Percentiles rank a stretch among this genome's conserved stretches.
Evolutionary conservation across 352 stramenopile species (phyloP).

Genomic region (Phytophthora hibernalis): DNA sequence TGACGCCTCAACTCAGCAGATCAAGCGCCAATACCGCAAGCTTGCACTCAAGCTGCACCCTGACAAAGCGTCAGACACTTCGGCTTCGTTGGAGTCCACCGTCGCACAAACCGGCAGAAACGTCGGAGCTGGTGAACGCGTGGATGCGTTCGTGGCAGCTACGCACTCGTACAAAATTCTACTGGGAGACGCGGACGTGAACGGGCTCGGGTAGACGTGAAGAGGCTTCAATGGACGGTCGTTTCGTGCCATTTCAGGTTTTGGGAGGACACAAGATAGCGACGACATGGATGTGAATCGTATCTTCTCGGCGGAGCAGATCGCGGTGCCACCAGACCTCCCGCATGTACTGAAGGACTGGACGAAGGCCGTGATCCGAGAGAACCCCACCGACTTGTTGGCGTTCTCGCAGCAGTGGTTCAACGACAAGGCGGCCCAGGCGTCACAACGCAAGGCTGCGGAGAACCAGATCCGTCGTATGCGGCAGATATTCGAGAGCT

Average conservation of each 20-base stretch:
- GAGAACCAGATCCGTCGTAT: slow-evolving; percentile 75
- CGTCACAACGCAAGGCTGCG: slow-evolving; percentile 65
- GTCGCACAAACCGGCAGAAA: slow-evolving; percentile 27
- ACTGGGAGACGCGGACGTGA: slow-evolving; percentile 53
- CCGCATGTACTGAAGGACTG: slow-evolving; percentile 91
- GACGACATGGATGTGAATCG: slow-evolving; percentile 90
- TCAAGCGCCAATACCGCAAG: slow-evolving; percentile 88
- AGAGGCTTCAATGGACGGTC: slow-evolving; percentile 19
- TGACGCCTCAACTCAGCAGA: slow-evolving; percentile 67
- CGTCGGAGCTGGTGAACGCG: slow-evolving; percentile 43
- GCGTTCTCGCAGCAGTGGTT: slow-evolving; percentile 90
- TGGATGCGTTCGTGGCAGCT: slow-evolving; percentile 84
- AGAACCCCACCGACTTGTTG: slow-evolving; percentile 77
- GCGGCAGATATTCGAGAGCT: slow-evolving; percentile 77
- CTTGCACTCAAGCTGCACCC: slow-evolving; percentile 87
- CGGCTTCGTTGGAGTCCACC: slow-evolving; percentile 43
- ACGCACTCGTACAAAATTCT: slow-evolving; percentile 85
- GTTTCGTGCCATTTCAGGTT: slow-evolving; percentile 25
- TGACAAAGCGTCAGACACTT: slow-evolving; percentile 65
- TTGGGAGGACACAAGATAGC: neutral
- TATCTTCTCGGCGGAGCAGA: slow-evolving; percentile 94
- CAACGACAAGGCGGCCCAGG: slow-evolving; percentile 72
- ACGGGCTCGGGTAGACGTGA: slow-evolving; percentile 29
- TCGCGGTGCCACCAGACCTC: slow-evolving; percentile 88
- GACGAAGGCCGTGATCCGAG: slow-evolving; percentile 90